Base-by-base conservation (phyloP, 768 basidiomycete genomes). In the Mrakia blollopis region DNA sequence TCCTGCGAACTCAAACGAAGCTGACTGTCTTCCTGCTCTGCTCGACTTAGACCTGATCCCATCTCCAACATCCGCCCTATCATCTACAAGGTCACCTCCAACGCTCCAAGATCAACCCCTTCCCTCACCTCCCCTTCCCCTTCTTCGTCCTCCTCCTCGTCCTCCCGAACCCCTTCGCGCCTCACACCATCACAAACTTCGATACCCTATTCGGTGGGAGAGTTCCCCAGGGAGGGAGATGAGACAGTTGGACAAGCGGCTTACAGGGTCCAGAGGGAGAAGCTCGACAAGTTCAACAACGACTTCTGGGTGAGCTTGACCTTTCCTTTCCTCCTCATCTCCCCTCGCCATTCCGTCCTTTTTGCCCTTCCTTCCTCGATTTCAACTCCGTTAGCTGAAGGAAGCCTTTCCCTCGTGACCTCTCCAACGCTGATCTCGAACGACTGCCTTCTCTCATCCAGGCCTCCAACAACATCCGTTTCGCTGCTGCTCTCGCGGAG, bases 391-490 rank as follows among this genome's bases (percentile, higher is more conserved):
- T 3, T 47, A 44, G 7, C 21, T 25, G 39, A 8, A 67, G 11
- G 13, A 23, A 14, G 13, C 11, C 62, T 63, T 9, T 14, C 37
- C 28, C 50, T 16, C 8, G 14, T n/a, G 28, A n/a, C 16, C 13
- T 62, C 16, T 25, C 47, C 28, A 13, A 28, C 50, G 10, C 25
- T 61, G 50, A 25, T 9, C 13, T 25, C 5, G 14, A 0, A 10
- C 32, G n/a, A n/a, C 25, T 47, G 28, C 13, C 8, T 23, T 65
- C 28, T 50, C 60, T 50, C 28, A n/a, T n/a, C 63, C 63, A 76
- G 75, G 75, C 75, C 1, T 76, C 75, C 35, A 76, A 71, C 30
- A 76, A 76, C 54, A 61, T 54, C 21, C 75, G 75, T 32, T 76
- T 70, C 44, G 52, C 68, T 5, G n/a, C 57, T 8, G 65, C 52